phyloP scores from a whole-genome alignment of 768 basidiomycete genomes.

The Boletus fagicola region DNA sequence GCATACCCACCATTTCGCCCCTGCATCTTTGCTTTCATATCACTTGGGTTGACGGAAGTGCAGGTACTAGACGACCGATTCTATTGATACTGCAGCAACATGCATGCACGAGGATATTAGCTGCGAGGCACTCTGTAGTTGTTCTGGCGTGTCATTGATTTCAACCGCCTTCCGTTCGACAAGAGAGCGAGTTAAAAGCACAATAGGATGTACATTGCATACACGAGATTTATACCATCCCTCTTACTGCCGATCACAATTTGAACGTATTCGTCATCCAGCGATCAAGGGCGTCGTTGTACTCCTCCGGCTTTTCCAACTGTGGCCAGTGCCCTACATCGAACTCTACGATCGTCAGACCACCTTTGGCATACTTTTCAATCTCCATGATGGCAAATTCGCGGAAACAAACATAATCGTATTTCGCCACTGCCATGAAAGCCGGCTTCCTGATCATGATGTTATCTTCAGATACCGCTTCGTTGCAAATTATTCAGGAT shows the following conservation, averaged over 20 bases:
- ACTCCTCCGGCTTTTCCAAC: slow-evolving; percentile 33
- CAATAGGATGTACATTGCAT: neutral
- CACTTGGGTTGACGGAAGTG: slow-evolving; percentile 12
- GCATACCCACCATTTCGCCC: slow-evolving; percentile 4
- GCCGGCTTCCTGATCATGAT: slow-evolving; percentile 35
- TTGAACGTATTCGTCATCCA: slow-evolving; percentile 30
- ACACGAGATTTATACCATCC: slow-evolving; percentile 1
- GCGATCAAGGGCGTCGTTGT: slow-evolving; percentile 36
- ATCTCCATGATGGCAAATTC: slow-evolving; percentile 25
- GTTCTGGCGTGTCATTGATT: neutral
- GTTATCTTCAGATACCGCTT: slow-evolving; percentile 26
- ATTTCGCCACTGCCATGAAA: slow-evolving; percentile 37
- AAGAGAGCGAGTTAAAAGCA: neutral
- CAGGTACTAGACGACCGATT: slow-evolving; percentile 29
- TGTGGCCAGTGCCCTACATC: slow-evolving; percentile 41
- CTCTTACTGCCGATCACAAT: slow-evolving; percentile 1
- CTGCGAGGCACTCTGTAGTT: neutral
- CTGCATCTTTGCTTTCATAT: neutral
- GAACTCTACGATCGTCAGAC: slow-evolving; percentile 32
- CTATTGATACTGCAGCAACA: slow-evolving; percentile 3
- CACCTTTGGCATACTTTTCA: slow-evolving; percentile 27
- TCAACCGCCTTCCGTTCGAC: neutral
- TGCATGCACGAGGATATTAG: neutral
- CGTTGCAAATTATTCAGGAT: neutral
- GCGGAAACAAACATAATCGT: slow-evolving; percentile 35